Conservation (phyloP, 495 filamentous ascomycete species). For the Articulospora tetracladia region DNA sequence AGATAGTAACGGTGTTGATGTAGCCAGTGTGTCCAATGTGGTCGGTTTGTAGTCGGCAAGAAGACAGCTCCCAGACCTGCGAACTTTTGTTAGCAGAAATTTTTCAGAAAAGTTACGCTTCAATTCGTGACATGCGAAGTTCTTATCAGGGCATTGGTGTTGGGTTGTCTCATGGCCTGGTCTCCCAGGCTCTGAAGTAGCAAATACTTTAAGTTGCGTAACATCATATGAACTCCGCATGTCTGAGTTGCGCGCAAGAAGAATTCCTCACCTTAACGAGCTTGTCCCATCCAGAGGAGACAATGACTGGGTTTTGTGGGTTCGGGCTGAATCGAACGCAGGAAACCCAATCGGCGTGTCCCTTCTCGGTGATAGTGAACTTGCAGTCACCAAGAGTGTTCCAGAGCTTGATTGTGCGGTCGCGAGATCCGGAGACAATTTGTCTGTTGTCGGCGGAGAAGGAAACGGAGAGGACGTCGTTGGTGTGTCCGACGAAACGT, state of each 20-base stretch:
- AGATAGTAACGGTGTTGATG: slow-evolving; percentile 99
- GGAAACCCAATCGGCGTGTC: slow-evolving; percentile 98
- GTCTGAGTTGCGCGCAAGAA: neutral
- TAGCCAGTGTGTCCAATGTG: slow-evolving; percentile 99
- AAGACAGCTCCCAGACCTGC: slow-evolving; percentile 98
- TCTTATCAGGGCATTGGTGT: slow-evolving; percentile 83
- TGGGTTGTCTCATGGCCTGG: slow-evolving; percentile 93
- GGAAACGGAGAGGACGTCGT: slow-evolving; percentile 98
- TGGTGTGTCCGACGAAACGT: slow-evolving; percentile 98
- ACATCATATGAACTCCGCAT: slow-evolving; percentile 67
- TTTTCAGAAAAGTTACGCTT: slow-evolving; percentile 1
- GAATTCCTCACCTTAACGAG: slow-evolving; percentile 87
- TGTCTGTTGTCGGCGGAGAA: slow-evolving; percentile 99
- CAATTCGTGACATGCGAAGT: slow-evolving; percentile 25
- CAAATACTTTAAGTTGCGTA: slow-evolving; percentile 93
- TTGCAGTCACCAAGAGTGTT: slow-evolving; percentile 99
- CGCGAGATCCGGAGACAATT: slow-evolving; percentile 98
- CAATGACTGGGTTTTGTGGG: slow-evolving; percentile 99
- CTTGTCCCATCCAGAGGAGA: slow-evolving; percentile 99
- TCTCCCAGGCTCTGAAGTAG: slow-evolving; percentile 96
- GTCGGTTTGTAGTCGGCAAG: slow-evolving; percentile 99
- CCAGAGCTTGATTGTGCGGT: slow-evolving; percentile 99
- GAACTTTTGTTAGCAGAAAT: slow-evolving; percentile 12
- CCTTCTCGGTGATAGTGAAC: slow-evolving; percentile 99
- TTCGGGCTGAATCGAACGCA: slow-evolving; percentile 99